phyloP scores from a whole-genome alignment of 2,329 filamentous ascomycete genomes.

The Pseudogymnoascus sp. region DNA sequence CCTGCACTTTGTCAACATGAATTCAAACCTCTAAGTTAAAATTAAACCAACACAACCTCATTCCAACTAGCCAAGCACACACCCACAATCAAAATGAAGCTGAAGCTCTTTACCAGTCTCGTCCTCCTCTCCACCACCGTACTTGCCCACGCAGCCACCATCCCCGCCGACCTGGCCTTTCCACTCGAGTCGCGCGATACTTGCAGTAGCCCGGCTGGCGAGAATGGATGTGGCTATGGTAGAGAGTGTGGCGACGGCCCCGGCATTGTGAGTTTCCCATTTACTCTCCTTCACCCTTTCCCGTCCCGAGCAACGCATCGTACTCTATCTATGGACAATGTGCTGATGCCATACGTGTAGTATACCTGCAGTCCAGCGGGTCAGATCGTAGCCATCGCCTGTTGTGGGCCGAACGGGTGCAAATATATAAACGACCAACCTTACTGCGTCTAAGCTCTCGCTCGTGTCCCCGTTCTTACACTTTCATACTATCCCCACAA shows the following conservation, averaged over 20 bases:
- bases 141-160: background rate
- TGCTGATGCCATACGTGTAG: background rate
- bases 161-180: background rate
- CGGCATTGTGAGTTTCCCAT: background rate
- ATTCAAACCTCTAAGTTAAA: background rate
- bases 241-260: background rate
- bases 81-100: background rate
- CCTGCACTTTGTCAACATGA: background rate
- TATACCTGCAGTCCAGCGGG: background rate
- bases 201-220: background rate
- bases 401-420: background rate
- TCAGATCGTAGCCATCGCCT: background rate
- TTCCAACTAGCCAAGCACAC: background rate
- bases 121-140: background rate
- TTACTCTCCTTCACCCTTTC: background rate
- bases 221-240: background rate
- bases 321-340: background rate
- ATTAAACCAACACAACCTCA: background rate
- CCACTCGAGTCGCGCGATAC: background rate
- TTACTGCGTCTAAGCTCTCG: background rate
- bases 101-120: background rate
- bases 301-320: background rate
- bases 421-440: background rate
- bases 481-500: background rate
- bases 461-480: background rate